Percentiles rank a stretch among this genome's conserved stretches.
Conservation (phyloP, 345 rosid genomes). For the Arabis alpina region DNA sequence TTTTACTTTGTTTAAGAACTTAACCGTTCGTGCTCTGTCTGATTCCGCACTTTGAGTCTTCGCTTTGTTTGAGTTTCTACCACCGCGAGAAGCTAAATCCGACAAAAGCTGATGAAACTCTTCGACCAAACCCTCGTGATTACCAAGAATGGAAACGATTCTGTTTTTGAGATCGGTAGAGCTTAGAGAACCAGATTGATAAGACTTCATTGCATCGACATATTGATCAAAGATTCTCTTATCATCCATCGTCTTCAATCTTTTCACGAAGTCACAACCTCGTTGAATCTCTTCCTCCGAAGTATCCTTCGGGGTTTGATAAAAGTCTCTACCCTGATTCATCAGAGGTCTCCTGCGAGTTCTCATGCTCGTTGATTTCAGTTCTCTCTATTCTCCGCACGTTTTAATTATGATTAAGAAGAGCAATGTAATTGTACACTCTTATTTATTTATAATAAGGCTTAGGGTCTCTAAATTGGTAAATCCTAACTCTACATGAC, state of each 20-base stretch:
- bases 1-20: neutral
- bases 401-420: neutral
- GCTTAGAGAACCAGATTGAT: neutral
- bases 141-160: neutral
- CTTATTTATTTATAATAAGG: neutral
- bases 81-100: neutral
- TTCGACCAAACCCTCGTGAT: neutral
- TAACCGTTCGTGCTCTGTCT: neutral
- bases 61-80: neutral
- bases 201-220: neutral
- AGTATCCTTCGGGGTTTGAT: neutral
- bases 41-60: too few species aligned
- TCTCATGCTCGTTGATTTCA: constrained; percentile 2
- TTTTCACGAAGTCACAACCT: neutral
- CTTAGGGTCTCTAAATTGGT: neutral
- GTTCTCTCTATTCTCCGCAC: neutral
- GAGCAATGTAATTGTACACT: too few species aligned
- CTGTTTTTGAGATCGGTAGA: neutral
- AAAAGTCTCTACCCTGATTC: neutral
- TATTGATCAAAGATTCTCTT: neutral
- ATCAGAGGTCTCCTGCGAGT: neutral
- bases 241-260: neutral
- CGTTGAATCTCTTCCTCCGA: constrained; percentile 21
- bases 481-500: constrained; percentile 1
- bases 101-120: neutral